Evolutionary conservation across 345 rosid genomes (phyloP), one percentile per base, ranked within the genome.

Genomic region (Arabis alpina): DNA sequence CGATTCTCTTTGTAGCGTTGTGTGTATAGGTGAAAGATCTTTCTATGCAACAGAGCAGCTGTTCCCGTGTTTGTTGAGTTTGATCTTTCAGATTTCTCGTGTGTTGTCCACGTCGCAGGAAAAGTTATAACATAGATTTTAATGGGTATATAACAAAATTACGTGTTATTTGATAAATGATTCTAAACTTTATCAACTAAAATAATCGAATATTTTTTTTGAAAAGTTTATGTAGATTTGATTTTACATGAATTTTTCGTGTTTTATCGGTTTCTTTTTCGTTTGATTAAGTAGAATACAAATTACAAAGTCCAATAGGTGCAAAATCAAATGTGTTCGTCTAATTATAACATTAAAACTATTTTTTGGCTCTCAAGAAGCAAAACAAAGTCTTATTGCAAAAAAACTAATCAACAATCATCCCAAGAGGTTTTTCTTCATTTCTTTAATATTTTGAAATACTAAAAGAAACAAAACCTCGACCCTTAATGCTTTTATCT

Each of bases 71-170:
- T 19, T 37, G 41, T 72, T 48, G 66, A 28, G 53, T 41, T 58
- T 58, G 8, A 49, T 24, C 41, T 32, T 45, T 50, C 66, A 74
- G 62, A 59, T 58, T 59, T 74, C 62, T 66, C 68, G 77, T 74
- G 76, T 73, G 49, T 66, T 63, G 15, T 15, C 41, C 68, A 44
- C 62, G 62, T 60, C 51, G 30, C 37, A 45, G 10, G 10, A 36
- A 51, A 54, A 7, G 4, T 32, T n/a, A n/a, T n/a, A n/a, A 32
- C 2, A 32, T 32, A 7, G 36, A 32, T 5, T 32, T 5, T 32
- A 32, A 32, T 32, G 36, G 36, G 3, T 28, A 4, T 4, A 5
- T 3, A 28, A 28, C 32, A 28, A 28, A 28, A 28, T 28, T 28
- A 28, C 32, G 32, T 28, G 4, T 3, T 28, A 28, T 28, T 28